Conservation (phyloP, 441 rosid genomes). For the Euphorbia schlechtendalii region DNA sequence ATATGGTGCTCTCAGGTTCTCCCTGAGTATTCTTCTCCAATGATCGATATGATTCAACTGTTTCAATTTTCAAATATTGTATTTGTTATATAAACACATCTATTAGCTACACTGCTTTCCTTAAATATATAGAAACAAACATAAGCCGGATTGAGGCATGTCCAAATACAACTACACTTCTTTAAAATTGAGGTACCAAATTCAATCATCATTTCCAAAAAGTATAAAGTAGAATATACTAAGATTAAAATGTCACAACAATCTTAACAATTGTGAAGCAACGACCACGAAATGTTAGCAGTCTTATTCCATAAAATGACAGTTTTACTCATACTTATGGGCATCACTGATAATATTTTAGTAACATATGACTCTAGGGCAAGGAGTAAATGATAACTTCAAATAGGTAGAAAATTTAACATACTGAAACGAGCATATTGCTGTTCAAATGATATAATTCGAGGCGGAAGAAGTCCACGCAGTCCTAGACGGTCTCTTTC, state of each 20-base stretch:
- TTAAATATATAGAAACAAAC: not conserved
- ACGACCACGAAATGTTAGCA: no score
- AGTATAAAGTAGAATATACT: not conserved
- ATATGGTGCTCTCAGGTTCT: conserved; percentile 52
- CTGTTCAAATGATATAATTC: conserved; percentile 82
- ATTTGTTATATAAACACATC: not conserved
- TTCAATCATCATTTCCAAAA: not conserved
- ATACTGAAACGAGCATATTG: conserved; percentile 94
- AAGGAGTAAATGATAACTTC: no score
- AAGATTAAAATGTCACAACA: no score
- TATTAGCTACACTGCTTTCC: no score
- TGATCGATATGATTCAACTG: conserved; percentile 88
- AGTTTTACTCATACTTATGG: no score
- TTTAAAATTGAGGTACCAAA: not conserved
- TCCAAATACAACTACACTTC: not conserved
- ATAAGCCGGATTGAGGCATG: not conserved
- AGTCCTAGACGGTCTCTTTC: conserved; percentile 96
- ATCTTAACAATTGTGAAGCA: no score
- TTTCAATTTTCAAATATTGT: conserved; percentile 13
- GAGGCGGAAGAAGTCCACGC: conserved; percentile 95
- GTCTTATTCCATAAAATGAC: no score
- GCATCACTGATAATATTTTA: no score
- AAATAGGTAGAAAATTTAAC: conserved; percentile 19
- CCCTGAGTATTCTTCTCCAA: conserved; percentile 75
- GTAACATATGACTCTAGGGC: no score